Conservation (phyloP, 306 rosid genomes). For the peach (Prunus persica) region DNA sequence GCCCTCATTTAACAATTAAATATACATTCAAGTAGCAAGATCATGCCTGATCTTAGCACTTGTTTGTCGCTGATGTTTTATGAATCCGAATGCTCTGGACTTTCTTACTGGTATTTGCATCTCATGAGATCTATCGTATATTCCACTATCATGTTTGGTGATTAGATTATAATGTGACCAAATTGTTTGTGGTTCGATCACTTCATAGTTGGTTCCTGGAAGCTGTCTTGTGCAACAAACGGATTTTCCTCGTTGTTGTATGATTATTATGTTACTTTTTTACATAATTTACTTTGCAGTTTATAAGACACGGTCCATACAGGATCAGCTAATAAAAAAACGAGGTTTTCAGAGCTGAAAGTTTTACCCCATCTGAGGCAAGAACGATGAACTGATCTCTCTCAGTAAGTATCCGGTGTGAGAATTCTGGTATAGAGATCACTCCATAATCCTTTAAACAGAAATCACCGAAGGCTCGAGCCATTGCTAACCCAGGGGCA, state of each 20-base stretch:
- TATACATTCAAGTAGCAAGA: neutral
- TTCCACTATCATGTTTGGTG: neutral
- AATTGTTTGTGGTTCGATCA: neutral
- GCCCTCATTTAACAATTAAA: neutral
- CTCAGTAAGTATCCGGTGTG: slow-evolving; percentile 63
- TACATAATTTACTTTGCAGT: neutral
- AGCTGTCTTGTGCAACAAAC: slow-evolving; percentile 7
- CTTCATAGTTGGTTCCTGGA: slow-evolving; percentile 10
- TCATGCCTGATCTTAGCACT: neutral
- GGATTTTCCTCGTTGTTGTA: no score
- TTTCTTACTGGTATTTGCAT: neutral
- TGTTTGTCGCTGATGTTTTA: neutral
- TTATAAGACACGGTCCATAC: slow-evolving; percentile 2
- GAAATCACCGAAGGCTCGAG: slow-evolving; percentile 97
- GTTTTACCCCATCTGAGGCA: slow-evolving; percentile 95
- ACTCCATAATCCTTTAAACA: slow-evolving; percentile 96
- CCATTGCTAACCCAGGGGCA: slow-evolving; percentile 99
- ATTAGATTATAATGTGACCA: neutral
- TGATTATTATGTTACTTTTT: neutral
- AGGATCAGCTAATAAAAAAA: neutral
- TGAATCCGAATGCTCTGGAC: neutral
- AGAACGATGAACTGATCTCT: slow-evolving; percentile 86
- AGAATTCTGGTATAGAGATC: slow-evolving; percentile 89
- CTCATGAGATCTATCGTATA: neutral
- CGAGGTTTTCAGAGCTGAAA: slow-evolving; percentile 1